phyloP scores from a whole-genome alignment of 768 basidiomycete genomes.

The Pleurotus eryngii region DNA sequence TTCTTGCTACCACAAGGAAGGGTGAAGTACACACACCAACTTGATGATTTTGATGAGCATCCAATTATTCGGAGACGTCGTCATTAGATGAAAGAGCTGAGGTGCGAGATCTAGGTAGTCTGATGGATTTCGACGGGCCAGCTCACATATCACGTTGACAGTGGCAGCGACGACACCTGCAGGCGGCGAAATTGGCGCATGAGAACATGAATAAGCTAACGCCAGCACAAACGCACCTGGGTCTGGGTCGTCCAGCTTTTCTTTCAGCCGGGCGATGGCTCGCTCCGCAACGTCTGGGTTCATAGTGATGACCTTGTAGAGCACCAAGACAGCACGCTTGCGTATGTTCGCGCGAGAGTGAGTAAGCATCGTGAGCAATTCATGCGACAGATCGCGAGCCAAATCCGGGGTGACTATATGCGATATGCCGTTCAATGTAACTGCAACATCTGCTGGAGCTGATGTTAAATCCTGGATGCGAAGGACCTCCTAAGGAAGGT shows the following conservation, averaged over 20 bases:
- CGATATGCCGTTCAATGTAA: constrained; percentile 79
- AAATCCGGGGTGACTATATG: constrained; percentile 84
- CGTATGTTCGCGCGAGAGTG: constrained; percentile 88
- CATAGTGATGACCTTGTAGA: constrained; percentile 77
- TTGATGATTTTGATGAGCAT: constrained; percentile 99
- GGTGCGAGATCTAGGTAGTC: constrained; percentile 89
- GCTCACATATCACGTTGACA: constrained; percentile 91
- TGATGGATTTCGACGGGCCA: constrained; percentile 73
- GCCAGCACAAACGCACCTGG: constrained; percentile 39
- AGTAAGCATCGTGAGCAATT: constrained; percentile 81
- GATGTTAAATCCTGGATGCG: constrained; percentile 72
- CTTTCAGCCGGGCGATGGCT: constrained; percentile 68
- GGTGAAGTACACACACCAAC: constrained; percentile 47
- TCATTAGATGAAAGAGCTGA: constrained; percentile 88
- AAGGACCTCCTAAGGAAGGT: constrained; percentile 7
- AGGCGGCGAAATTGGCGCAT: background rate
- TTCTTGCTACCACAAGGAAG: background rate
- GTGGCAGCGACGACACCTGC: constrained; percentile 91
- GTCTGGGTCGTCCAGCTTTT: constrained; percentile 79
- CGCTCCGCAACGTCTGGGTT: constrained; percentile 76
- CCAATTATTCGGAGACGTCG: constrained; percentile 97
- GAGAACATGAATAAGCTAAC: background rate
- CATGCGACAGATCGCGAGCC: constrained; percentile 85
- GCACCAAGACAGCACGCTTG: constrained; percentile 82
- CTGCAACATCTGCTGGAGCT: constrained; percentile 67